These are phyloP conservation scores for Boletellus sp. DNA, from an alignment of 768 basidiomycete species.

Conservation along the genomic window DNA sequence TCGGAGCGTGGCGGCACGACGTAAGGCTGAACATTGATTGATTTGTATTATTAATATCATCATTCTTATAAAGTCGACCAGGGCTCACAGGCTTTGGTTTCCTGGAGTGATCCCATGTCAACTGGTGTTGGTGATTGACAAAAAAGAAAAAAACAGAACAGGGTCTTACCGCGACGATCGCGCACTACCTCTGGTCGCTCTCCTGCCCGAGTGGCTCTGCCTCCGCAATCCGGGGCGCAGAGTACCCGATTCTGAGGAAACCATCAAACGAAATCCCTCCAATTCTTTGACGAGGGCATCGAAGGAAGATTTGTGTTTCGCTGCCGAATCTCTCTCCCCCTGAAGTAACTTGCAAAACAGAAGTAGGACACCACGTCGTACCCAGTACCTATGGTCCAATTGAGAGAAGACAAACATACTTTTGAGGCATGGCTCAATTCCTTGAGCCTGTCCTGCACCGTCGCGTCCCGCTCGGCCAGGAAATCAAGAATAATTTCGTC, in stretches of 20 bases:
- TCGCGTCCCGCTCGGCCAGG: conserved; percentile 8
- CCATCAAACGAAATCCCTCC: conserved; percentile 1
- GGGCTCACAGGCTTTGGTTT: conserved; percentile 8
- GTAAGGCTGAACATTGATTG: neutral
- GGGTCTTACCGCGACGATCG: conserved; percentile 1
- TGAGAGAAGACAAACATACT: neutral
- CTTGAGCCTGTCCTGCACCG: conserved; percentile 10
- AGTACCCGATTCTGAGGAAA: neutral
- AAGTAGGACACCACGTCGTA: neutral
- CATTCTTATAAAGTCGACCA: neutral
- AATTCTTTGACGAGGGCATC: conserved; percentile 9
- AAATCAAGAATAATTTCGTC: conserved; percentile 19
- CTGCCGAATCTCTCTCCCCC: conserved; percentile 6
- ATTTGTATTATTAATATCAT: neutral
- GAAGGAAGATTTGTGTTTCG: conserved; percentile 10
- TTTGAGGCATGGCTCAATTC: conserved; percentile 10
- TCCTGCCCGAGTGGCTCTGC: neutral
- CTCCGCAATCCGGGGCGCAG: neutral
- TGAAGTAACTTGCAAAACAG: conserved; percentile 9
- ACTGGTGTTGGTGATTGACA: neutral
- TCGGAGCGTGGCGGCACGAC: neutral
- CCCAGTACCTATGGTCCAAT: neutral
- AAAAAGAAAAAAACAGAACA: neutral
- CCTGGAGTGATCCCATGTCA: neutral
- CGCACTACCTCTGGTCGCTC: neutral